These are phyloP conservation scores for Adansonia digitata DNA, from an alignment of 345 rosid genomes.

Conservation along the genomic window DNA sequence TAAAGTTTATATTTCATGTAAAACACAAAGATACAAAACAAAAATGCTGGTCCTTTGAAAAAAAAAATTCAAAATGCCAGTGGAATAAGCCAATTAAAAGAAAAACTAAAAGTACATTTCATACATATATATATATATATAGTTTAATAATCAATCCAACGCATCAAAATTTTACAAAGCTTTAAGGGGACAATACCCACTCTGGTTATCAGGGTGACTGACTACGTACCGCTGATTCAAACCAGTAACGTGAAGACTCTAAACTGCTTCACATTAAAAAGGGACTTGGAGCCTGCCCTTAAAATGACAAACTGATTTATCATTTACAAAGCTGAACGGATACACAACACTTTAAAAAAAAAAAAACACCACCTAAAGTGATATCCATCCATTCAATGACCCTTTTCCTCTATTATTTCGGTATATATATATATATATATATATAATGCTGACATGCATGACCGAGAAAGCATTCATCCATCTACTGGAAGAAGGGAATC, in stretches of 20 bases:
- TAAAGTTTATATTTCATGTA: neutral
- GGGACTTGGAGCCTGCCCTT: neutral
- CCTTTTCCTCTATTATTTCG: neutral
- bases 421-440: neutral
- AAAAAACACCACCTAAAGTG: neutral
- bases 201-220: neutral
- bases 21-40: neutral
- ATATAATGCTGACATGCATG: slow-evolving; percentile 16
- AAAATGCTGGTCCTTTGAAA: neutral
- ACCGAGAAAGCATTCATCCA: neutral
- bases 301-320: no score
- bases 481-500: slow-evolving; percentile 19
- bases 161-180: neutral
- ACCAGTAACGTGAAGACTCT: neutral
- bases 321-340: neutral
- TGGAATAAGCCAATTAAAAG: neutral
- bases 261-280: neutral
- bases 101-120: neutral
- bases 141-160: neutral
- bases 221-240: neutral
- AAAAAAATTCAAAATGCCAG: neutral
- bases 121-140: neutral
- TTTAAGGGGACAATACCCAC: neutral
- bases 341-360: neutral
- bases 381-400: neutral